Evolutionary conservation across 768 basidiomycete genomes (phyloP).

Genomic region (Russula sp.): DNA sequence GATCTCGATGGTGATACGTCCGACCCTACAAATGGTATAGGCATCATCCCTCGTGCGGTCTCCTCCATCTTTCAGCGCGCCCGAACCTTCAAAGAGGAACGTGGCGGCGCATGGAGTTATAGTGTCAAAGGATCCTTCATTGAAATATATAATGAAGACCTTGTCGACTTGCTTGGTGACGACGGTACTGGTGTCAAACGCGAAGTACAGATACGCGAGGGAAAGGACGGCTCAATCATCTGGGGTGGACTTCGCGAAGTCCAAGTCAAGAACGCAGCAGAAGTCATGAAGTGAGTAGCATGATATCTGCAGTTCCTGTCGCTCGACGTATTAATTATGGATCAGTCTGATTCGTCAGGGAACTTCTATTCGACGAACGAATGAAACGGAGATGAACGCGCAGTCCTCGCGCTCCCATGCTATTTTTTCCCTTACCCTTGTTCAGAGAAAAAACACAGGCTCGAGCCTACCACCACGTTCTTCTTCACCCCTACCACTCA

Average conservation of each 20-base stretch:
- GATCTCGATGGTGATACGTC: conserved; percentile 83
- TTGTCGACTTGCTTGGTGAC: conserved; percentile 85
- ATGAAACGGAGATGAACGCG: conserved; percentile 98
- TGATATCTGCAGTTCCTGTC: conserved; percentile 4
- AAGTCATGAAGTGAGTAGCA: conserved; percentile 84
- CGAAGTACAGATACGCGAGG: conserved; percentile 94
- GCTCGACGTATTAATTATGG: conserved; percentile 20
- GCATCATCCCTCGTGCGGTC: conserved; percentile 93
- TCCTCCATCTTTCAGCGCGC: conserved; percentile 79
- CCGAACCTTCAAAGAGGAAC: conserved; percentile 69
- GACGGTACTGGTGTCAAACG: conserved; percentile 68
- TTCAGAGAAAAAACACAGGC: conserved; percentile 82
- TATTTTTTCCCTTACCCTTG: conserved; percentile 94
- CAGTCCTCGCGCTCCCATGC: conserved; percentile 98
- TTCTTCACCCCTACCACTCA: conserved; percentile 68
- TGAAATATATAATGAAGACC: conserved; percentile 98
- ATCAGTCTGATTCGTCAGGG: conserved; percentile 81
- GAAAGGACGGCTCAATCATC: conserved; percentile 93
- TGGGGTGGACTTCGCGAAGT: conserved; percentile 96
- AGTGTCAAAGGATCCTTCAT: conserved; percentile 87
- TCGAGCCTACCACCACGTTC: conserved; percentile 64
- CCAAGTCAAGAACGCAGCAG: conserved; percentile 69
- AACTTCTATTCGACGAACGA: conserved; percentile 85
- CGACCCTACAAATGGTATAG: conserved; percentile 81
- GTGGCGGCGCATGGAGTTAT: conserved; percentile 69